Evolutionary conservation across 1,284 basidiomycete genomes (phyloP).

Genomic region (Puccinia horiana): DNA sequence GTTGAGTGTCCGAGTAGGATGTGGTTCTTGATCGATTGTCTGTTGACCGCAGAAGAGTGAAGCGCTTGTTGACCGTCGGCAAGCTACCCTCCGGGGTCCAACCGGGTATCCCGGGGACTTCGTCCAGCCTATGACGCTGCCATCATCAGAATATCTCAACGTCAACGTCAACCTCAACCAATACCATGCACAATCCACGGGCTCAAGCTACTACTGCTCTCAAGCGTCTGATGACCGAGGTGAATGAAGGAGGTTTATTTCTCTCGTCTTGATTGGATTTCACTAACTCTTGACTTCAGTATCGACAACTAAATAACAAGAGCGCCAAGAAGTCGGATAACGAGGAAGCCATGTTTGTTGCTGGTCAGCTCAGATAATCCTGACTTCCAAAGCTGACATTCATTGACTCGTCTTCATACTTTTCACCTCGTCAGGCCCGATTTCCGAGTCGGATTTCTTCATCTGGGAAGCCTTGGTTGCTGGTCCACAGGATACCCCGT

Average conservation of each 20-base stretch:
- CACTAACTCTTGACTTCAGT: slow-evolving; percentile 4
- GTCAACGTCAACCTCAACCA: neutral
- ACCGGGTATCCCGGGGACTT: neutral
- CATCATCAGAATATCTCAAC: neutral
- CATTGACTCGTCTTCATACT: neutral
- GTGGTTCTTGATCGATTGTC: neutral
- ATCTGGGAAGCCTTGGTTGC: slow-evolving; percentile 96
- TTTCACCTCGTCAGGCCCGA: slow-evolving; percentile 66
- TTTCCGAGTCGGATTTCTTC: slow-evolving; percentile 94
- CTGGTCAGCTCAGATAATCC: slow-evolving; percentile 6
- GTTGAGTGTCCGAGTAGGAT: neutral
- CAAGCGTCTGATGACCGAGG: slow-evolving; percentile 47
- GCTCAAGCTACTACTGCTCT: slow-evolving; percentile 47
- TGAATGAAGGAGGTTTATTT: neutral
- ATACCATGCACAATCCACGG: slow-evolving; percentile 45
- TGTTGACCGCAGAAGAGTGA: neutral
- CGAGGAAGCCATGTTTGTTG: slow-evolving; percentile 49
- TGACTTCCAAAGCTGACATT: neutral
- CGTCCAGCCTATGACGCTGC: neutral
- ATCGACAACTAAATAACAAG: slow-evolving; percentile 49
- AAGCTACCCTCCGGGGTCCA: neutral
- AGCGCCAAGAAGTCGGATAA: slow-evolving; percentile 18
- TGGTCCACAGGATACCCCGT: slow-evolving; percentile 96
- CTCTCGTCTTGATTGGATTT: neutral
- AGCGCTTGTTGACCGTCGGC: neutral